A percentile compares a stretch with the other conserved stretches of the same genome.
phyloP scores from a whole-genome alignment of 140 eudicot species.

The Flaveria floridana region DNA sequence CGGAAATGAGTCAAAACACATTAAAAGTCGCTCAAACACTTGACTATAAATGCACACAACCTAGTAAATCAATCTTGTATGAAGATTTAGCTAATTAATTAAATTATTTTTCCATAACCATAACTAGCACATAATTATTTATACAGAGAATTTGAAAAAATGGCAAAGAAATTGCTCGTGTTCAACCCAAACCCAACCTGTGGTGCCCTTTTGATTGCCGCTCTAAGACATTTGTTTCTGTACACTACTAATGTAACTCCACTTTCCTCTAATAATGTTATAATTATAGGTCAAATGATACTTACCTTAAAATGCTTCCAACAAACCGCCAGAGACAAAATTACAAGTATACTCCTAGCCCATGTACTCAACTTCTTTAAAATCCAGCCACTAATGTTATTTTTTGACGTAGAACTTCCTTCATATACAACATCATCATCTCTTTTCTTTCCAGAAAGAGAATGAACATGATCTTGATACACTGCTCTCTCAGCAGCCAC shows the following conservation, averaged over 20 bases:
- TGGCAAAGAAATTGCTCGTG: not conserved
- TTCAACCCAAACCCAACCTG: not conserved
- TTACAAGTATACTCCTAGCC: conserved; percentile 51
- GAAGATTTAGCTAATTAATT: not conserved
- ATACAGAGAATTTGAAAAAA: not conserved
- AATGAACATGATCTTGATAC: conserved; percentile 47
- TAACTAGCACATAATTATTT: not conserved
- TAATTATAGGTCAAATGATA: conserved; percentile 9
- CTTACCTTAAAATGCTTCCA: conserved; percentile 78
- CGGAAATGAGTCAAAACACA: not conserved
- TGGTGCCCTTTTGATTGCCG: not conserved
- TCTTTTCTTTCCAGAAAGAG: conserved; percentile 63
- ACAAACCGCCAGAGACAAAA: conserved; percentile 57
- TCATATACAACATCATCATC: conserved; percentile 42
- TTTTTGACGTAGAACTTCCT: conserved; percentile 19
- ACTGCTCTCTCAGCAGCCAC: conserved; percentile 68
- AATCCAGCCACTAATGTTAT: conserved; percentile 6
- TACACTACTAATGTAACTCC: not conserved
- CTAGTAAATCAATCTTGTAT: not conserved
- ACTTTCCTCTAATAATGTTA: not conserved
- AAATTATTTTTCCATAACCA: not conserved
- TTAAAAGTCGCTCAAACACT: not conserved
- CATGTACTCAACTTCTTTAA: conserved; percentile 28
- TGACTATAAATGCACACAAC: not conserved
- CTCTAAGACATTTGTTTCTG: conserved; percentile 3